phyloP scores from a whole-genome alignment of 768 basidiomycete genomes.

The Amanita inopinata region DNA sequence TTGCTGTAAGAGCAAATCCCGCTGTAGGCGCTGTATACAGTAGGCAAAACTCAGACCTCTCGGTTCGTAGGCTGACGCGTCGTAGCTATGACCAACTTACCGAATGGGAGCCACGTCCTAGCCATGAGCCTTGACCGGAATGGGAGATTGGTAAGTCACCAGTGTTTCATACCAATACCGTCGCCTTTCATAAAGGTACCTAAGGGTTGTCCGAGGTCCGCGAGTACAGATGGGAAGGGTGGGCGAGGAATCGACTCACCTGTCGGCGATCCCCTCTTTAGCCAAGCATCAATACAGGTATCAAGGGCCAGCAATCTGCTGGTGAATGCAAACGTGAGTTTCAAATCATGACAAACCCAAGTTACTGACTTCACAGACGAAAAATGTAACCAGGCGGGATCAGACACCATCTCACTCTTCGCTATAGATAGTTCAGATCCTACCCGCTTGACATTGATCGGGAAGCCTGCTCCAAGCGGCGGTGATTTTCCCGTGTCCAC shows the following conservation, averaged over 20 bases:
- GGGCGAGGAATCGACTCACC: neutral
- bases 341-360: neutral
- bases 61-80: too few relatives aligned
- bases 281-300: conserved; percentile 31
- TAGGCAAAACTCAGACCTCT: too few relatives aligned
- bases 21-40: too few relatives aligned
- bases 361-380: neutral
- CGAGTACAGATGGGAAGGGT: neutral
- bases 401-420: conserved; percentile 27
- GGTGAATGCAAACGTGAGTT: conserved; percentile 26
- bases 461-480: neutral
- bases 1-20: too few relatives aligned
- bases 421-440: neutral
- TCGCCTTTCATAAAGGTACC: neutral
- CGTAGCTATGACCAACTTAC: neutral
- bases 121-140: neutral
- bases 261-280: conserved; percentile 27
- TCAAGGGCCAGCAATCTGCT: conserved; percentile 20
- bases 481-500: conserved; percentile 9
- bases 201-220: neutral
- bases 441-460: neutral
- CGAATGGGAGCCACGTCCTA: neutral
- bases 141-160: neutral
- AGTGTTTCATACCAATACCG: neutral
- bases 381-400: conserved; percentile 30